Conservation (phyloP, 2,329 filamentous ascomycete species). For the Dothiorella sarmentorum region DNA sequence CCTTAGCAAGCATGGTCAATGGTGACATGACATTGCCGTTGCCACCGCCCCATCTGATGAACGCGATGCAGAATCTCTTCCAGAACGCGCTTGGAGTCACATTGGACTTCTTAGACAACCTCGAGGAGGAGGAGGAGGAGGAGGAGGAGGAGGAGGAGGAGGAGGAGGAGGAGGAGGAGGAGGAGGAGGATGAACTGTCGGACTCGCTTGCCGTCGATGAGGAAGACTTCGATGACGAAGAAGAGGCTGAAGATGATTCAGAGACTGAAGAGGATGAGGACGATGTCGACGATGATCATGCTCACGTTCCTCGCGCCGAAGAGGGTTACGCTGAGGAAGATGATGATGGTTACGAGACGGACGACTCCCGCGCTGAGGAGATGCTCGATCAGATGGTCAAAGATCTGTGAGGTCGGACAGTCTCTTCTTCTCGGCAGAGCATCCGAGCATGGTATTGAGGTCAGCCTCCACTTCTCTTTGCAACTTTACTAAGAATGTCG, state of each 20-base stretch:
- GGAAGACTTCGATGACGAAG: background rate
- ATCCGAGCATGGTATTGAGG: too few species aligned
- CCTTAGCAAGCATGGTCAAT: too few species aligned
- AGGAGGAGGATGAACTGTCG: background rate
- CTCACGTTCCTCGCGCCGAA: background rate
- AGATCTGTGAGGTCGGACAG: background rate
- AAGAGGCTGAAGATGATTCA: background rate
- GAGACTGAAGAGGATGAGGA: background rate
- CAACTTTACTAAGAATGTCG: background rate
- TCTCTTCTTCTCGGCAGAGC: too few species aligned
- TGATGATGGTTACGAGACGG: background rate
- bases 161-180: too few species aligned
- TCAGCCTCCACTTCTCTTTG: too few species aligned
- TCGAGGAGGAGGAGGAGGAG: background rate
- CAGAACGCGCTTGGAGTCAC: slow-evolving; percentile 3
- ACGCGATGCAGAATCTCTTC: slow-evolving; percentile 9
- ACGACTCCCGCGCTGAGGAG: background rate
- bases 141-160: too few species aligned
- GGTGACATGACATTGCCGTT: background rate
- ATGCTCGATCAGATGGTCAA: background rate
- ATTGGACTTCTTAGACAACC: background rate
- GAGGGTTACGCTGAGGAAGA: background rate
- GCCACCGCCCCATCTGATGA: slow-evolving; percentile 2
- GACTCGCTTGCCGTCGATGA: background rate
- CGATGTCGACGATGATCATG: background rate